Percentiles rank a stretch among this genome's conserved stretches.
Evolutionary conservation across 139 green algal genomes (phyloP).

Genomic region (Trebouxia sp.): DNA sequence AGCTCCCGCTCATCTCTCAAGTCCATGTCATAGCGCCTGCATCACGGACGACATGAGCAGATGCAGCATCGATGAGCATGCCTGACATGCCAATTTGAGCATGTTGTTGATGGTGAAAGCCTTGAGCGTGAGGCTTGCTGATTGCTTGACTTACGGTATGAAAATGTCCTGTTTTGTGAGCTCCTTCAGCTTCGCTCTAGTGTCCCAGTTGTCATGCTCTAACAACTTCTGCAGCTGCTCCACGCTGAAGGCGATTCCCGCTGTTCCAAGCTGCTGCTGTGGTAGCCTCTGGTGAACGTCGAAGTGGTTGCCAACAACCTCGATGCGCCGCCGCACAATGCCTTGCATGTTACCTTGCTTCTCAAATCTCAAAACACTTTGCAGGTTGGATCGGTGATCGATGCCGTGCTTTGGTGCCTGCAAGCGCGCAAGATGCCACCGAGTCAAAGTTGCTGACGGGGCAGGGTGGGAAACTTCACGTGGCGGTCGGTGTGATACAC

Average conservation of each 20-base stretch:
- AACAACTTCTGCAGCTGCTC: conserved; percentile 64
- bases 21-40: conserved; percentile 70
- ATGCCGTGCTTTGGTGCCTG: too few species aligned
- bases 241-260: conserved; percentile 20
- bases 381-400: too few species aligned
- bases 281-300: not conserved
- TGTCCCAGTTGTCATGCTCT: conserved; percentile 83
- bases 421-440: too few species aligned
- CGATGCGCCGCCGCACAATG: not conserved
- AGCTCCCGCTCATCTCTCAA: conserved; percentile 84
- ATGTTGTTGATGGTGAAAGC: not conserved
- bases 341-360: not conserved
- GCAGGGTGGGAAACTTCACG: too few species aligned
- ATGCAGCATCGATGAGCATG: not conserved
- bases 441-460: not conserved
- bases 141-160: conserved; percentile 50
- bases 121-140: not conserved
- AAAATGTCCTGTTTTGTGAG: conserved; percentile 76
- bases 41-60: not conserved
- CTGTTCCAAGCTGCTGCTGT: not conserved
- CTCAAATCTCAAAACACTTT: too few species aligned
- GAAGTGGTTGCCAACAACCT: conserved; percentile 16
- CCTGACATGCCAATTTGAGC: too few species aligned
- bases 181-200: conserved; percentile 71
- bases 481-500: not conserved